Conservation (phyloP, 225 moss, liverwort and hornwort genomes). For the Sphagnum tenellum region DNA sequence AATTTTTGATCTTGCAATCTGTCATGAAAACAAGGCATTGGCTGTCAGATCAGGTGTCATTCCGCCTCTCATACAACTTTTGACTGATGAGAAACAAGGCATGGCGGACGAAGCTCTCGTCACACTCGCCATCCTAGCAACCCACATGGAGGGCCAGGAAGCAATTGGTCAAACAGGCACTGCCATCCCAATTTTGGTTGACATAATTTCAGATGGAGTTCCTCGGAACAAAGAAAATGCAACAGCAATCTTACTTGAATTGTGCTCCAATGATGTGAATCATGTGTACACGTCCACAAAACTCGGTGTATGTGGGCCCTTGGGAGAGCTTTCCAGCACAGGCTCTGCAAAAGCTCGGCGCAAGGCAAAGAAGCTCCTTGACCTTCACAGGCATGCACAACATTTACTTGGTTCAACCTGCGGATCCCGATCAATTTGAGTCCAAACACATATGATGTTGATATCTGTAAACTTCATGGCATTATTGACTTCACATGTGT, state of each 20-base stretch:
- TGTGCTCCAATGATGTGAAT: constrained; percentile 51
- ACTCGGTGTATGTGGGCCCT: constrained; percentile 68
- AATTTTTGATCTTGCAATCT: constrained; percentile 81
- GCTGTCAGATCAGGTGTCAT: constrained; percentile 70
- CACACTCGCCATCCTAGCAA: constrained; percentile 64
- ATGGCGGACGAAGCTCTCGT: constrained; percentile 80
- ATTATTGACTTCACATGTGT: too few relatives aligned
- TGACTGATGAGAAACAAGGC: constrained; percentile 63
- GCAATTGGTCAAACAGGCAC: constrained; percentile 47
- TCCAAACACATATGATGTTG: too few relatives aligned
- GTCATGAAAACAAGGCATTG: constrained; percentile 63
- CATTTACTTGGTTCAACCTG: constrained; percentile 1
- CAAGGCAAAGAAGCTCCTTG: constrained; percentile 65
- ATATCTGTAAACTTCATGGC: too few relatives aligned
- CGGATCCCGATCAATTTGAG: background rate
- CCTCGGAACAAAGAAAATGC: constrained; percentile 88
- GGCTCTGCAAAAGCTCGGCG: constrained; percentile 80
- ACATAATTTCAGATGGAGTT: constrained; percentile 46
- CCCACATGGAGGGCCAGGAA: constrained; percentile 57
- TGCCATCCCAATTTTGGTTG: constrained; percentile 64
- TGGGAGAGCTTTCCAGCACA: constrained; percentile 72
- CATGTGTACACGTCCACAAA: constrained; percentile 62
- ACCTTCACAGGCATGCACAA: constrained; percentile 42
- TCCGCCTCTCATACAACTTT: constrained; percentile 56
- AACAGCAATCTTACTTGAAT: constrained; percentile 61